Evolutionary conservation across 805 yeast genomes (phyloP), one percentile per base, ranked within the genome.

Genomic region (Yarrowia osloensis): DNA sequence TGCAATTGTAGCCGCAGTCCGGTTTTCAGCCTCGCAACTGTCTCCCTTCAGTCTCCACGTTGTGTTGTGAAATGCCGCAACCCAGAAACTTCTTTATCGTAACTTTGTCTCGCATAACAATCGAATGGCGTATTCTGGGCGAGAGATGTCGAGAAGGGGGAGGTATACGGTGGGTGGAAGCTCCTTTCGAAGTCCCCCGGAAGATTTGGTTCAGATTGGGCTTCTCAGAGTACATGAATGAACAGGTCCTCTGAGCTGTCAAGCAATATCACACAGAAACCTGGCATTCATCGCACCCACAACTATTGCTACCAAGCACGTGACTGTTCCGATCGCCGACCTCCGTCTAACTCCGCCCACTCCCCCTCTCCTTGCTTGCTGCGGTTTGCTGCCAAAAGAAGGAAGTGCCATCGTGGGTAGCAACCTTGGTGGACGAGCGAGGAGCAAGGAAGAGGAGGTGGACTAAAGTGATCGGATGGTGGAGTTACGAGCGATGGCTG

Each of bases 11-110:
- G 19, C 57, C 22, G 21, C 57, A n/a, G 4, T 4, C 11, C 54
- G 37, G 6, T 19, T 49, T 9, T 49, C 54, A n/a, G 28, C 57
- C 29, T 22, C 29, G 19, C 7, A 13, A 13, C 22, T 22, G 15
- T 29, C 9, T 11, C 15, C 12, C 4, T 11, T 33, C 57, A 2
- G 7, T 19, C 8, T 15, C 21, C 8, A 3, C 3, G 8, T 8
- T 7, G 7, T 15, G 33, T 22, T 21, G 12, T 9, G 12, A 19
- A 50, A 50, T 50, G 37, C 55, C 55, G 37, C 55, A 50, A 50
- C 4, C 26, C 39, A 19, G 55, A 29, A 50, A 50, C 55, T 50
- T 50, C 55, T 50, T 50, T 50, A 50, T 50, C 55, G 55, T 12
- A 50, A 50, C 55, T 50, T 50, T 50, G 55, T 28, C 37, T 46